Base-by-base conservation (phyloP, 2,329 filamentous ascomycete genomes). In the Harringtonia aguacate region DNA sequence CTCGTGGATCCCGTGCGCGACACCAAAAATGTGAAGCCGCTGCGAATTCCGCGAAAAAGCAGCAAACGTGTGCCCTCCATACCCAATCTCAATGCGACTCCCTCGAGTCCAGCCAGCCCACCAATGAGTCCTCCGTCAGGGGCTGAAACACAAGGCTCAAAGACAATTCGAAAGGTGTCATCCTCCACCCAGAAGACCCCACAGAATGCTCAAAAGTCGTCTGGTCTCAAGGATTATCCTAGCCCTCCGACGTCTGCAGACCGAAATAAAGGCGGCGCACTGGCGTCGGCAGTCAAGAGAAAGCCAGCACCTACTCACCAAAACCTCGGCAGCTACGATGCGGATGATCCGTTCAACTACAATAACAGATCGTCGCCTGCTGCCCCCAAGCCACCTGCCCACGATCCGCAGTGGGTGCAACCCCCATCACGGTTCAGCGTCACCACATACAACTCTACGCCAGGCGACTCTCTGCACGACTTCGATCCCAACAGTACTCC, bases 1-100 rank as follows among this genome's bases (percentile, higher is more conserved):
- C 68, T 86, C 45, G 72, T 84, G 29, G 70, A 72, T 36, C 79
- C 82, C 4, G 72, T 86, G 31, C 72, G 68, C 55, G 81, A 86
- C 56, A 75, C 76, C 30, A 65, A 64, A 35, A 63, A 67, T 46
- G 72, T 71, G 14, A 62, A 72, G 46, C 75, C 78, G n/a, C 61
- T 83, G 35, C 71, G 63, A 48, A 65, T 82, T 44, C 70, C 73
- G 15, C 65, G 64, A 35, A 76, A 67, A 57, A 70, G 61, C 54
- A 67, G 61, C 54, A 74, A 67, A 53, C 64, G 66, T 30, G 55
- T 48, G 17, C 40, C 43, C 41, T 56, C 56, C 5, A 15, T 47
- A 53, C 28, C 55, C 47, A 36, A 48, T 27, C 27, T 49, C 43
- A 30, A 50, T 21, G 45, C 50, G 22, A 48, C 44, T 12, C 39